Evolutionary conservation across 1,284 basidiomycete species (phyloP).

Genomic region (Papiliotrema terrestris): DNA sequence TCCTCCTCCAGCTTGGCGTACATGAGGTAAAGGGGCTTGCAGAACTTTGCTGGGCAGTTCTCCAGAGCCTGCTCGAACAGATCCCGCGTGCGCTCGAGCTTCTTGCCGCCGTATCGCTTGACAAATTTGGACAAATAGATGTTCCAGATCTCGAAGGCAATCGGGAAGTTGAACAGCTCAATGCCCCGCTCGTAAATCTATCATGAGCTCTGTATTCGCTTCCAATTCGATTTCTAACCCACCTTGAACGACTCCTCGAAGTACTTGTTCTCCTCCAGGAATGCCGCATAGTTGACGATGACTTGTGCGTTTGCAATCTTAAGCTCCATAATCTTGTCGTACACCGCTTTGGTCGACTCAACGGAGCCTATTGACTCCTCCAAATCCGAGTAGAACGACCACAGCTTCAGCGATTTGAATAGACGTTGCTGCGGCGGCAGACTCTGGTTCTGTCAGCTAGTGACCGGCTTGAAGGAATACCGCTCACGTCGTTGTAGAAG

Average conservation of each 20-base stretch:
- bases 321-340: slow-evolving; percentile 95
- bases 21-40: slow-evolving; percentile 92
- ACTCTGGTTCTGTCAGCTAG: slow-evolving; percentile 52
- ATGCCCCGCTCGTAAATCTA: slow-evolving; percentile 95
- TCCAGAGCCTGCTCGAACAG: slow-evolving; percentile 97
- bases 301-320: slow-evolving; percentile 98
- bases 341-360: slow-evolving; percentile 86
- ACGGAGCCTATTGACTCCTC: slow-evolving; percentile 95
- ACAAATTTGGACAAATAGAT: slow-evolving; percentile 97
- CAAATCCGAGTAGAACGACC: slow-evolving; percentile 97
- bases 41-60: slow-evolving; percentile 90
- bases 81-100: slow-evolving; percentile 91
- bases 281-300: slow-evolving; percentile 94
- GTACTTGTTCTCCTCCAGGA: slow-evolving; percentile 96
- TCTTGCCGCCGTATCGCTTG: slow-evolving; percentile 90
- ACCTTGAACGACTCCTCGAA: slow-evolving; percentile 98
- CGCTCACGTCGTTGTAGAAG: slow-evolving; percentile 88
- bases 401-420: slow-evolving; percentile 97
- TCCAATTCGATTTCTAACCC: neutral
- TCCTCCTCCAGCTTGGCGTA: slow-evolving; percentile 95
- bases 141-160: slow-evolving; percentile 99
- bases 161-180: slow-evolving; percentile 95
- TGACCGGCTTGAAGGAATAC: too few relatives aligned
- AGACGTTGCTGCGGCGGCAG: slow-evolving; percentile 82
- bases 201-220: neutral